A percentile compares a stretch with the other conserved stretches of the same genome.
phyloP scores from a whole-genome alignment of 2,329 filamentous ascomycete species.

The Aspergillus viridinutans region DNA sequence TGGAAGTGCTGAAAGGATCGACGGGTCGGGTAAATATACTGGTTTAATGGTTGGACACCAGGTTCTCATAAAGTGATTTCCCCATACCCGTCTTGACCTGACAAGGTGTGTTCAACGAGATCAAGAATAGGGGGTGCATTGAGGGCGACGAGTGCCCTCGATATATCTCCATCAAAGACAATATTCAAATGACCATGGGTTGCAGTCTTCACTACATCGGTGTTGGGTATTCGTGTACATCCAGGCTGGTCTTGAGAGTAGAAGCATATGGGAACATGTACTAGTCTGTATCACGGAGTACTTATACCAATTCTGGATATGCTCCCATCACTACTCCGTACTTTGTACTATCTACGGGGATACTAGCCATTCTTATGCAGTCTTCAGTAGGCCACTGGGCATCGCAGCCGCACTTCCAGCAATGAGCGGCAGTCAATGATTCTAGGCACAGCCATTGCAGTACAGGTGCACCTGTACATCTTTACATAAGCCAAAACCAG shows the following conservation, averaged over 20 bases:
- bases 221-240: no score
- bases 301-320: no score
- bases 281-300: no score
- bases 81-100: neutral
- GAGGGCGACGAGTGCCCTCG: neutral
- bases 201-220: no score
- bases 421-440: no score
- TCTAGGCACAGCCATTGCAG: neutral
- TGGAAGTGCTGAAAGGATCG: constrained; percentile 52
- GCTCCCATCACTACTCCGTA: no score
- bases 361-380: no score
- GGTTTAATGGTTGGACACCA: constrained; percentile 5
- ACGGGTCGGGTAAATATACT: constrained; percentile 18
- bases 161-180: neutral
- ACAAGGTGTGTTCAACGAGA: neutral
- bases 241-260: no score
- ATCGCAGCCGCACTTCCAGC: neutral
- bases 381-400: neutral
- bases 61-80: neutral
- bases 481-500: neutral
- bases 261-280: no score
- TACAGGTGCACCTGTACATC: neutral
- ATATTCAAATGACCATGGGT: neutral
- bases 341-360: no score
- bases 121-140: neutral